Conservation (phyloP, 1,284 basidiomycete genomes). For the Microstroma glucosiphilum region DNA sequence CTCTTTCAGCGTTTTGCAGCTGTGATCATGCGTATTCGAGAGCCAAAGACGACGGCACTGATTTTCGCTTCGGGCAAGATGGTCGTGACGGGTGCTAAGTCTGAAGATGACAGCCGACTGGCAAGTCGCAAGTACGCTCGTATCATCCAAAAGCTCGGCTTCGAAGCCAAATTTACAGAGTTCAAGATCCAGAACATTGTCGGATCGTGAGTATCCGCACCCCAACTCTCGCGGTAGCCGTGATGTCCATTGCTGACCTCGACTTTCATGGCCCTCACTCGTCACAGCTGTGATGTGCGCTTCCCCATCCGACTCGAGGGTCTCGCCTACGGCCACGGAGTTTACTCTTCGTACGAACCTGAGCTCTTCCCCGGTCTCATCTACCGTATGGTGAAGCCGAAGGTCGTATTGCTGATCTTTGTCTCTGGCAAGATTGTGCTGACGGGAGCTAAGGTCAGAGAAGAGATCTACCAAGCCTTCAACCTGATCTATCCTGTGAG, state of each 20-base stretch:
- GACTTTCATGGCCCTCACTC: background rate
- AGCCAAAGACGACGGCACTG: conserved; percentile 97
- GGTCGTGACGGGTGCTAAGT: conserved; percentile 99
- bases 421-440: conserved; percentile 98
- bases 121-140: conserved; percentile 98
- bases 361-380: conserved; percentile 99
- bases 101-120: conserved; percentile 91
- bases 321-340: conserved; percentile 93
- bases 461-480: conserved; percentile 99
- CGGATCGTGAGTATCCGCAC: conserved; percentile 54
- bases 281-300: conserved; percentile 81
- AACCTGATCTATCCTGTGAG: conserved; percentile 77
- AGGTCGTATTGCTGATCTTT: conserved; percentile 96
- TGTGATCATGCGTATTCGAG: conserved; percentile 99
- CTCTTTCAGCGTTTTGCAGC: conserved; percentile 88
- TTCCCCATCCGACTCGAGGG: conserved; percentile 98
- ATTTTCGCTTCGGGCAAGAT: conserved; percentile 99
- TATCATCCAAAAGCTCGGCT: conserved; percentile 98
- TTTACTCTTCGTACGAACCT: conserved; percentile 95
- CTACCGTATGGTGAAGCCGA: conserved; percentile 99
- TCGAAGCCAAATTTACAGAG: conserved; percentile 98
- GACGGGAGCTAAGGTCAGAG: conserved; percentile 96
- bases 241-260: background rate
- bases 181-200: conserved; percentile 99
- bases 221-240: background rate